Base-by-base conservation (phyloP, 768 basidiomycete species). In the Lyophyllum atratum region DNA sequence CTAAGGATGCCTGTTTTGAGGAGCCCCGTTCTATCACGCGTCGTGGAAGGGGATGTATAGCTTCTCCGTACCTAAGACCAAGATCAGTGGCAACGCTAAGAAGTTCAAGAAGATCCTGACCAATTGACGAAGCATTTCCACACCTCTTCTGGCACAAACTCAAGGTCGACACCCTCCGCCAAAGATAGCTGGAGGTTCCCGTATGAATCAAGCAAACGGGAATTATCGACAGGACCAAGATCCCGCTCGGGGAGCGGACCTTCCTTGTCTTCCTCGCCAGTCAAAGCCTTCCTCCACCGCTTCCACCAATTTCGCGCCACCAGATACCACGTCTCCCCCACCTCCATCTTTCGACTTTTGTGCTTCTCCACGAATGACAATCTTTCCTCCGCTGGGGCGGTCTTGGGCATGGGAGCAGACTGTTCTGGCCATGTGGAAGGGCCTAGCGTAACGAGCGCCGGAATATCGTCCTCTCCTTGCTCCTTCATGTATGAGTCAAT, bases 291-390 rank as follows among this genome's bases (percentile, higher is more conserved):
- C 59, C 79, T 72, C 88, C 90, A 95, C 31, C 85, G 82, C 56
- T 81, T 81, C 76, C 82, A 90, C 93, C 93, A 96, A 21, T 65
- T 63, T 48, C 81, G 72, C 21, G 86, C 79, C 26, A 95, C 77
- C 48, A 95, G 73, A 72, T 84, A 93, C 93, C 93, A 95, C 9
- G 79, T 85, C 49, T 93, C 85, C 44, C 89, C 89, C 8, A 79
- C 72, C 28, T 77, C 73, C 80, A 93, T 84, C 40, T 76, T 72
- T 44, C 65, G 69, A 39, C 64, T 66, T 63, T 81, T 81, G 14
- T 77, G 77, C 5, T 72, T 68, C 21, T 82, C 70, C 64, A 92
- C 79, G 48, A 77, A 68, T 5, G 74, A 55, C n/a, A 85, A 56
- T 67, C 85, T 90, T 48, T 84, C 77, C 4, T 63, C 64, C 2